Conservation (phyloP, 176 grass and related monocot species). For the Bolboschoenus planiculmis region DNA sequence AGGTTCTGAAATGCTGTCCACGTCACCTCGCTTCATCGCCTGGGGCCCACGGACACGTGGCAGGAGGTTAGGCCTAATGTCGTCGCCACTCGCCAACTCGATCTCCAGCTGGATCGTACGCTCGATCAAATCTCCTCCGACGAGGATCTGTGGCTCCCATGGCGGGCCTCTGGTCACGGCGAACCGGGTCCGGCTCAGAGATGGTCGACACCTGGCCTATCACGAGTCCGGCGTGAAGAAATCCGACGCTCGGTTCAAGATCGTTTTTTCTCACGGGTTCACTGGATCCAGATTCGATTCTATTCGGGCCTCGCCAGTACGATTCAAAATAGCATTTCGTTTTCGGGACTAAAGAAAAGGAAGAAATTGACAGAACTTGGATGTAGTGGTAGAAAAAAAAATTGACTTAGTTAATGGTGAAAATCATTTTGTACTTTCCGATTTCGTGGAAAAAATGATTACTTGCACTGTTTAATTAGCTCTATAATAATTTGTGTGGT, state of each 20-base stretch:
- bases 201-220: slow-evolving; percentile 78
- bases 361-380: too few relatives aligned
- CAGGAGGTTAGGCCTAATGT: neutral
- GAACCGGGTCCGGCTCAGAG: slow-evolving; percentile 39
- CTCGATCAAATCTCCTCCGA: slow-evolving; percentile 27
- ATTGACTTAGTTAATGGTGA: neutral
- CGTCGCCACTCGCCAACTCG: neutral
- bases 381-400: too few relatives aligned
- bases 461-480: neutral
- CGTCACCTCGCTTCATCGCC: neutral
- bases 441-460: neutral
- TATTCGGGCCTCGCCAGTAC: slow-evolving; percentile 54
- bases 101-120: neutral
- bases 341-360: too few relatives aligned
- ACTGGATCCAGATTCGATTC: slow-evolving; percentile 56
- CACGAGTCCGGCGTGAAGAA: slow-evolving; percentile 54
- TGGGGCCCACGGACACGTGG: neutral
- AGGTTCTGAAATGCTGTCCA: neutral
- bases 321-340: neutral
- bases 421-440: neutral
- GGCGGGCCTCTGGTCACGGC: slow-evolving; percentile 68
- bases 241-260: slow-evolving; percentile 53
- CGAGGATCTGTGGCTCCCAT: slow-evolving; percentile 44
- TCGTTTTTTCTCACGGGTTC: slow-evolving; percentile 88
- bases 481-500: neutral